phyloP scores from a whole-genome alignment of 257 asterid genomes.

The Cinchona pubescens region DNA sequence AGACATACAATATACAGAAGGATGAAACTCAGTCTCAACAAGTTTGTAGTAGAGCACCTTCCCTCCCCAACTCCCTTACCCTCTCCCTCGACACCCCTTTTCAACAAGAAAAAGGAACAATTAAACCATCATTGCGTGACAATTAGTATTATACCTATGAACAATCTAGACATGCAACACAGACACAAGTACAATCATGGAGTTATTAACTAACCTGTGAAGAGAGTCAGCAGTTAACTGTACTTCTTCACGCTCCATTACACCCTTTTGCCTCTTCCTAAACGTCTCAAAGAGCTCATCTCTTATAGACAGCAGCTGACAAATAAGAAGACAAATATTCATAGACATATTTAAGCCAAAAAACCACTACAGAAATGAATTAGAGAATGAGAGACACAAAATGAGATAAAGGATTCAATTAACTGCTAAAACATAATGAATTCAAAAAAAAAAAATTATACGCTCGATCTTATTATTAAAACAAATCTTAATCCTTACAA shows the following conservation, averaged over 20 bases:
- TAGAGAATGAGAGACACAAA: not conserved
- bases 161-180: not conserved
- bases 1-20: no score
- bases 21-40: no score
- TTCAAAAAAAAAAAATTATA: not conserved
- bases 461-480: not conserved
- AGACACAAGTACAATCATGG: not conserved
- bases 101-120: no score
- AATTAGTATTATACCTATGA: not conserved
- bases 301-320: constrained; percentile 74
- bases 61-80: not conserved
- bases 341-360: constrained; percentile 11
- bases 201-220: constrained; percentile 58
- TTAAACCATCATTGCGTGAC: no score
- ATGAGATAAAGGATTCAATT: not conserved
- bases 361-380: not conserved
- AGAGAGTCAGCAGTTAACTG: constrained; percentile 88
- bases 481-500: not conserved
- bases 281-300: constrained; percentile 97
- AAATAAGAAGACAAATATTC: constrained; percentile 8
- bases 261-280: constrained; percentile 90
- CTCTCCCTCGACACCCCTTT: not conserved
- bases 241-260: constrained; percentile 90
- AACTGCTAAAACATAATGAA: not conserved
- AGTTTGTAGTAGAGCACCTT: no score